Percentiles rank a stretch among this genome's conserved stretches.
Conservation (phyloP, 306 rosid genomes). For the Lathyrus oleraceus region DNA sequence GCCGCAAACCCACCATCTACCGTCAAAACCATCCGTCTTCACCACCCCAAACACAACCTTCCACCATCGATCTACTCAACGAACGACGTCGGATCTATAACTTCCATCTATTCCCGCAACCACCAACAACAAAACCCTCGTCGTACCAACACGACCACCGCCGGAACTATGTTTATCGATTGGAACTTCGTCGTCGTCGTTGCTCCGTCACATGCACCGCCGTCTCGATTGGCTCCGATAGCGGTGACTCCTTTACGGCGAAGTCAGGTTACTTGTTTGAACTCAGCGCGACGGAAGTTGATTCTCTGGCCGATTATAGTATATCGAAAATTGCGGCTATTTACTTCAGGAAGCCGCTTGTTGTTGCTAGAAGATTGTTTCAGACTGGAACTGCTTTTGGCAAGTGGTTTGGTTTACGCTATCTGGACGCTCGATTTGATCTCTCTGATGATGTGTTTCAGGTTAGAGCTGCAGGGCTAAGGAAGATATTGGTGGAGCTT, state of each 20-base stretch:
- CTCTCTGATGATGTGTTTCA: conserved; percentile 74
- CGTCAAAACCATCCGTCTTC: too few relatives aligned
- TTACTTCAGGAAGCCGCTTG: conserved; percentile 67
- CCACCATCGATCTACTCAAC: too few relatives aligned
- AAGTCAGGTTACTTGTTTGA: conserved; percentile 84
- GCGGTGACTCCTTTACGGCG: conserved; percentile 60
- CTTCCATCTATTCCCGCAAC: too few relatives aligned
- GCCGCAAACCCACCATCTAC: too few relatives aligned
- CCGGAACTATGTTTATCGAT: too few relatives aligned
- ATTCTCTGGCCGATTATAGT: conserved; percentile 62
- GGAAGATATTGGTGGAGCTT: too few relatives aligned
- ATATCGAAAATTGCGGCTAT: conserved; percentile 60
- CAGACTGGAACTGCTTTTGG: conserved; percentile 74
- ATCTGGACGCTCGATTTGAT: conserved; percentile 55
- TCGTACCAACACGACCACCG: too few relatives aligned
- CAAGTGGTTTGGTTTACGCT: conserved; percentile 76
- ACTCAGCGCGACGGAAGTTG: conserved; percentile 60
- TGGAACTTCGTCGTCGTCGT: too few relatives aligned
- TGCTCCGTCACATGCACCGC: too few relatives aligned
- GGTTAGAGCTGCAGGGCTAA: conserved; percentile 92
- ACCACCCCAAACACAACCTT: too few relatives aligned
- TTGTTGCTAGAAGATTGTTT: conserved; percentile 69
- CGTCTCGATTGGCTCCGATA: conserved; percentile 5
- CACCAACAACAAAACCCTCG: too few relatives aligned
- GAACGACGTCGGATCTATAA: too few relatives aligned